These are phyloP conservation scores for Pyrenopolyporus hunteri DNA, from an alignment of 495 filamentous ascomycete species.

Conservation along the genomic window DNA sequence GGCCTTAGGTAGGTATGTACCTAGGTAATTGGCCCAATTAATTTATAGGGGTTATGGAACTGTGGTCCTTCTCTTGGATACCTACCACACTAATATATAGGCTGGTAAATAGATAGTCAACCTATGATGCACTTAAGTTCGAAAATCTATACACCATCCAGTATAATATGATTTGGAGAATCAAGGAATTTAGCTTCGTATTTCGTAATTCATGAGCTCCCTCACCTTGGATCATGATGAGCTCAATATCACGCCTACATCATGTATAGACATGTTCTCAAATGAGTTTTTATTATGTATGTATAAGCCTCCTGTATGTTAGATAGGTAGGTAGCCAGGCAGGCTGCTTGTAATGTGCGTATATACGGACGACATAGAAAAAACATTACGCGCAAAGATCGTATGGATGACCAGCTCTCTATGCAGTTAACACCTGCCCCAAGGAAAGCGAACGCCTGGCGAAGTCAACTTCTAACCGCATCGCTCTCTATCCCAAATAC, in stretches of 20 bases:
- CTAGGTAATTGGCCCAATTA: no score
- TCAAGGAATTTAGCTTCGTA: no score
- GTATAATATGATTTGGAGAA: no score
- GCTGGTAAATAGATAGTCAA: no score
- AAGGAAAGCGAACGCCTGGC: conserved; percentile 26
- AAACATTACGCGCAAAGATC: conserved; percentile 38
- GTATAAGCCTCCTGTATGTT: conserved; percentile 19
- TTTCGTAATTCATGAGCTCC: no score
- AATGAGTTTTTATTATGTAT: conserved; percentile 24
- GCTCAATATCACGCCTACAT: neutral
- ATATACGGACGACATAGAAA: conserved; percentile 35
- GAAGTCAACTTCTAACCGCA: conserved; percentile 9
- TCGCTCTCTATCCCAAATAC: conserved; percentile 30
- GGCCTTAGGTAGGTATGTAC: no score
- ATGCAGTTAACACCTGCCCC: conserved; percentile 17
- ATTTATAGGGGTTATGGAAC: no score
- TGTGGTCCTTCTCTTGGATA: no score
- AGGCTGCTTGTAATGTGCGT: neutral
- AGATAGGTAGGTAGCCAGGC: conserved; percentile 14
- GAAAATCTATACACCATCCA: no score
- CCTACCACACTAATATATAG: no score
- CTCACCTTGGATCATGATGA: no score
- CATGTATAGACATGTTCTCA: conserved; percentile 22
- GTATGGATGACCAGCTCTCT: conserved; percentile 35
- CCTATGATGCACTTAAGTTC: no score